Conservation (phyloP, 176 grass and related monocot species). For the Tillandsia leiboldiana region DNA sequence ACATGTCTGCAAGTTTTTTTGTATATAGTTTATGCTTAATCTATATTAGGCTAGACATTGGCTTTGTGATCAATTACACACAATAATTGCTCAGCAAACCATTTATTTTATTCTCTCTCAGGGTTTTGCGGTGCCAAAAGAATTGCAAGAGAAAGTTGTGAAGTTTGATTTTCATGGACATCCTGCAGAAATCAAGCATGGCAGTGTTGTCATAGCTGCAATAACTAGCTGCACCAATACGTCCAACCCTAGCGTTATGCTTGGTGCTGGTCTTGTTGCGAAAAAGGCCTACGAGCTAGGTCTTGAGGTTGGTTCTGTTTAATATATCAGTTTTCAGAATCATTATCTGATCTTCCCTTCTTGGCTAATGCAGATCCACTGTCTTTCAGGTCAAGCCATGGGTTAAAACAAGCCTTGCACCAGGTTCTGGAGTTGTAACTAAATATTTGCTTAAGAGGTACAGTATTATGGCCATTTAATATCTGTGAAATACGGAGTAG, state of each 20-base stretch:
- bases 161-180: conserved; percentile 79
- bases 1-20: neutral
- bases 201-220: conserved; percentile 89
- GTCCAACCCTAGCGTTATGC: conserved; percentile 92
- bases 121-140: conserved; percentile 80
- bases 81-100: neutral
- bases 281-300: conserved; percentile 82
- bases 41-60: no score
- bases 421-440: conserved; percentile 93
- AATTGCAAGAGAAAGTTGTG: conserved; percentile 56
- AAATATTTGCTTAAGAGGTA: conserved; percentile 91
- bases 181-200: conserved; percentile 71
- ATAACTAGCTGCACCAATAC: conserved; percentile 97
- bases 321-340: neutral
- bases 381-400: conserved; percentile 83
- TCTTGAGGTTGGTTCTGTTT: conserved; percentile 44
- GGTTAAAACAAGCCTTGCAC: conserved; percentile 93
- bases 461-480: neutral
- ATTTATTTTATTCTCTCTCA: conserved; percentile 13
- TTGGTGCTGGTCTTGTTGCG: conserved; percentile 85
- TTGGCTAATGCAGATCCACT: neutral
- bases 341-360: conserved; percentile 13
- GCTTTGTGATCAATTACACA: neutral
- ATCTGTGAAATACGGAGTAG: neutral
- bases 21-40: neutral